These are phyloP conservation scores for Pseudocercospora fijiensis DNA, from an alignment of 2,329 filamentous ascomycete genomes.

Conservation along the genomic window DNA sequence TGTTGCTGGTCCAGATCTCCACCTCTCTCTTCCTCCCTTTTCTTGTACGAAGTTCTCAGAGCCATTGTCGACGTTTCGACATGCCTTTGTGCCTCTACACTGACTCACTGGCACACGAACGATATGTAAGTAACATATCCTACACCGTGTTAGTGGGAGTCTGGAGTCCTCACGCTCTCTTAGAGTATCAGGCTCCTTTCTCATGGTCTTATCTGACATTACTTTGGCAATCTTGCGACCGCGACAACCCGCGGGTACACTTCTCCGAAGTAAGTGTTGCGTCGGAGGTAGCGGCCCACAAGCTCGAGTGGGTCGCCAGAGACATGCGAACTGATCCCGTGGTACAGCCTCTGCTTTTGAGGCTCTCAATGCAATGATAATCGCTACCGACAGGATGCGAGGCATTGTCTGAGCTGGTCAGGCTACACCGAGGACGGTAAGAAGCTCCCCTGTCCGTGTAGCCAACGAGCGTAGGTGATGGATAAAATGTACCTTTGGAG, in stretches of 20 bases:
- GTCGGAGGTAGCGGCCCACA: not conserved
- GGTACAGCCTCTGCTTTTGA: constrained; percentile 10
- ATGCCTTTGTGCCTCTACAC: not conserved
- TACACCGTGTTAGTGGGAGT: not conserved
- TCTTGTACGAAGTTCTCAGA: not conserved
- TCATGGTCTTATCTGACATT: not conserved
- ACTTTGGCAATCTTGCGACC: not conserved
- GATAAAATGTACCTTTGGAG: not conserved
- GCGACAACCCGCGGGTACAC: not conserved
- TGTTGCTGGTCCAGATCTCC: not conserved
- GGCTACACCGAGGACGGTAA: constrained; percentile 8
- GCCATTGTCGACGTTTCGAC: too few species aligned
- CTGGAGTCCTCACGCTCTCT: not conserved
- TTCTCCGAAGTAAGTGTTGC: constrained; percentile 7
- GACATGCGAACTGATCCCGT: not conserved
- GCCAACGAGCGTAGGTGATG: not conserved
- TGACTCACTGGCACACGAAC: not conserved
- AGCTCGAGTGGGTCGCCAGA: not conserved
- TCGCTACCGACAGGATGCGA: constrained; percentile 2
- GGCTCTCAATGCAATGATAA: constrained; percentile 5
- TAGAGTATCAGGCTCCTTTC: too few species aligned
- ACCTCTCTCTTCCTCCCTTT: not conserved
- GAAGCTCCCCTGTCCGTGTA: not conserved
- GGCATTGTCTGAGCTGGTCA: not conserved
- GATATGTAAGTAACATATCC: not conserved